phyloP scores from a whole-genome alignment of 1,139 yeast genomes.

The Kluyveromyces sp. region DNA sequence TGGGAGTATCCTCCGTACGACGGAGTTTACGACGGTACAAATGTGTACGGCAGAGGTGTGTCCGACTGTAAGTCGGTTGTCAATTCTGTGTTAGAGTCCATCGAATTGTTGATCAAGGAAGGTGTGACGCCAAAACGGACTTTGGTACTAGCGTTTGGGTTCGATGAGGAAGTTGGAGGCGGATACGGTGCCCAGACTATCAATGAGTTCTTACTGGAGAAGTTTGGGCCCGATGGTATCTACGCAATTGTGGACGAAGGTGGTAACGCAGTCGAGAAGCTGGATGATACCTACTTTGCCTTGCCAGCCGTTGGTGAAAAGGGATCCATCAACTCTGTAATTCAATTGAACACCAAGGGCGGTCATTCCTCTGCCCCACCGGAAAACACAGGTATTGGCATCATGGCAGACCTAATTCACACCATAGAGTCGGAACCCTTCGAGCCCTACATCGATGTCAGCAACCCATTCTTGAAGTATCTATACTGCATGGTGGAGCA shows the following conservation, averaged over 20 bases:
- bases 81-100: conserved; percentile 44
- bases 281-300: conserved; percentile 21
- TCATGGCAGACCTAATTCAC: conserved; percentile 40
- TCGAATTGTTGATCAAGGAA: conserved; percentile 36
- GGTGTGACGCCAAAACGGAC: conserved; percentile 43
- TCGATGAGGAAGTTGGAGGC: conserved; percentile 57
- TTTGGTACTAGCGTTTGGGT: conserved; percentile 47
- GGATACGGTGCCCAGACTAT: conserved; percentile 40
- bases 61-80: conserved; percentile 52
- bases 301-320: conserved; percentile 24
- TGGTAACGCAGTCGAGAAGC: conserved; percentile 23
- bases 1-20: conserved; percentile 63
- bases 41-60: conserved; percentile 55
- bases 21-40: conserved; percentile 53
- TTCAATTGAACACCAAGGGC: conserved; percentile 44
- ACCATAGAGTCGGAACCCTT: conserved; percentile 40
- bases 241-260: conserved; percentile 58
- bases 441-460: conserved; percentile 34
- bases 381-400: conserved; percentile 54
- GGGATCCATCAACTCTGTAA: conserved; percentile 37
- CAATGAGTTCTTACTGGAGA: conserved; percentile 33
- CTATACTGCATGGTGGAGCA: conserved; percentile 44
- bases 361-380: conserved; percentile 61
- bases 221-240: conserved; percentile 44
- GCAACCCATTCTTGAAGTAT: conserved; percentile 40